A percentile compares a stretch with the other conserved stretches of the same genome.
phyloP scores from a whole-genome alignment of 129 eudicot genomes.

The Flaveria brownii region DNA sequence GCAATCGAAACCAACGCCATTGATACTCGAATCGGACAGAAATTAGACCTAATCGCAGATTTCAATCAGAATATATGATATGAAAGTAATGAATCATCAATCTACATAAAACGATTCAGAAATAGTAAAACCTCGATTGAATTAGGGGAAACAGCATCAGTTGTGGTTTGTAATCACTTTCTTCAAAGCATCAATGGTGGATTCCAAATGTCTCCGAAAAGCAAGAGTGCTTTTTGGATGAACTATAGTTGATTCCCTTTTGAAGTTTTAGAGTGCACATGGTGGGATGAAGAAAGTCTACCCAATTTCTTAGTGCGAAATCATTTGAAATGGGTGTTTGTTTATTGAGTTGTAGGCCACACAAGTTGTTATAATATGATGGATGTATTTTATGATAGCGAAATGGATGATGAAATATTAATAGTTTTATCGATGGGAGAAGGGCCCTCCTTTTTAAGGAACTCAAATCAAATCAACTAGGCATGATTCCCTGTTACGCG shows the following conservation, averaged over 20 bases:
- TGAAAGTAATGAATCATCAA: conserved; percentile 1
- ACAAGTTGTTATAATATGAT: conserved; percentile 14
- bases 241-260: conserved; percentile 7
- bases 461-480: no score
- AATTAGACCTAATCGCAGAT: not conserved
- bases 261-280: conserved; percentile 24
- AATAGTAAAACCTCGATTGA: conserved; percentile 25
- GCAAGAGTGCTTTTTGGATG: conserved; percentile 20
- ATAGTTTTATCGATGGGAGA: no score
- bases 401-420: not conserved
- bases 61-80: not conserved
- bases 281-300: conserved; percentile 26
- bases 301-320: conserved; percentile 24
- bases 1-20: not conserved
- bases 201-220: conserved; percentile 26
- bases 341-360: conserved; percentile 29
- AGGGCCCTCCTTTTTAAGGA: no score
- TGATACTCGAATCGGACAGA: conserved; percentile 1
- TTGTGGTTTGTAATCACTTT: not conserved
- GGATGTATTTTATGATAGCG: not conserved
- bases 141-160: conserved; percentile 4
- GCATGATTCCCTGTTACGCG: no score
- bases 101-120: conserved; percentile 21
- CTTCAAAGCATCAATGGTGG: conserved; percentile 17
- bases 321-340: conserved; percentile 20